phyloP scores from a whole-genome alignment of 768 basidiomycete species.

The Glaciozyma antarctica region DNA sequence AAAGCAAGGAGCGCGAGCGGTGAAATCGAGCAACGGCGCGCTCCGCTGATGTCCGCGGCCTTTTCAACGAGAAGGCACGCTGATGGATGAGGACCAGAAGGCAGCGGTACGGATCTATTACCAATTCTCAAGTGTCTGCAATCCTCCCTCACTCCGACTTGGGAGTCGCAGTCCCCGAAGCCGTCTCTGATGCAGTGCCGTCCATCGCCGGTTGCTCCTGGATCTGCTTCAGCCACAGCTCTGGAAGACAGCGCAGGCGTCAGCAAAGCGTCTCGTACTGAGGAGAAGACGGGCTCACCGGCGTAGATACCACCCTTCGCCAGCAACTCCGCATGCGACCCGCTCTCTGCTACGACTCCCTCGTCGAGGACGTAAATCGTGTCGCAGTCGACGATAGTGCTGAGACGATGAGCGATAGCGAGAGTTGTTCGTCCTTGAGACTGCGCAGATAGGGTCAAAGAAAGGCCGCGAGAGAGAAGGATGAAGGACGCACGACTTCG shows the following conservation, averaged over 20 bases:
- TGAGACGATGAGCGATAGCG: constrained; percentile 34
- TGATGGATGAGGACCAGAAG: too few relatives aligned
- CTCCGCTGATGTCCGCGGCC: too few relatives aligned
- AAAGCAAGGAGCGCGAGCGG: too few relatives aligned
- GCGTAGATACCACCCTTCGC: constrained; percentile 23
- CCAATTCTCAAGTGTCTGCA: too few relatives aligned
- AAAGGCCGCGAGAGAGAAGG: constrained; percentile 67
- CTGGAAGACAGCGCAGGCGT: not conserved
- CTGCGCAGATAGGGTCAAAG: constrained; percentile 56
- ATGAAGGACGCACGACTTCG: constrained; percentile 50
- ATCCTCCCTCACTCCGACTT: too few relatives aligned
- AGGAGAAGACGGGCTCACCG: not conserved
- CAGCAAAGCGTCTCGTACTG: not conserved
- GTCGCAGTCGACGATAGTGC: constrained; percentile 53
- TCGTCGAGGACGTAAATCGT: constrained; percentile 87
- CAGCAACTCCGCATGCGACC: constrained; percentile 38
- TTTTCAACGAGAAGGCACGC: too few relatives aligned
- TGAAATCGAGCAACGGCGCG: too few relatives aligned
- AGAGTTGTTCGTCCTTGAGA: constrained; percentile 27
- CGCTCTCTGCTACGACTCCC: constrained; percentile 75
- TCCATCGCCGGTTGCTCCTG: not conserved
- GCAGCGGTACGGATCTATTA: too few relatives aligned
- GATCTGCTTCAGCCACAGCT: constrained; percentile 25
- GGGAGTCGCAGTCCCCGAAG: not conserved
- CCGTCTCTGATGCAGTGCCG: not conserved